phyloP scores from a whole-genome alignment of 129 eudicot genomes.

The Solidago caesia region DNA sequence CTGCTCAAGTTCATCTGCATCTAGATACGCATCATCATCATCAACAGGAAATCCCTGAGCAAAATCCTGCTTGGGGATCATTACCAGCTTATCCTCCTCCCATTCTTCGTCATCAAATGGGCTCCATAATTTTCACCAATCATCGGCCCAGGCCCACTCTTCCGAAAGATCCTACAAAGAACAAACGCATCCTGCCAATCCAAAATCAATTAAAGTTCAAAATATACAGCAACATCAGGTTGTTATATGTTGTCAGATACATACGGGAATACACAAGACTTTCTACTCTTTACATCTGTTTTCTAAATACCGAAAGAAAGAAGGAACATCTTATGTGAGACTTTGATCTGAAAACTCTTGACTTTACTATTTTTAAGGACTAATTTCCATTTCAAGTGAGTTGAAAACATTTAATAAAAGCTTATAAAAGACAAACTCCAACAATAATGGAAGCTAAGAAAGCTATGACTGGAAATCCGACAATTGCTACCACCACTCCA shows the following conservation, averaged over 20 bases:
- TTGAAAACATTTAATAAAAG: no score
- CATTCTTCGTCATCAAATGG: conserved; percentile 75
- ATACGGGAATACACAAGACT: no score
- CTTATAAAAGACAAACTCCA: no score
- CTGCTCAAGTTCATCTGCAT: conserved; percentile 78
- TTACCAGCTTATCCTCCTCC: conserved; percentile 65
- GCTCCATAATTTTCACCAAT: conserved; percentile 93
- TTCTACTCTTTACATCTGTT: no score
- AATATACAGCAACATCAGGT: background rate
- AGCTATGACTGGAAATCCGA: conserved; percentile 53
- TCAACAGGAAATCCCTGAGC: conserved; percentile 51
- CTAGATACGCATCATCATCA: conserved; percentile 59
- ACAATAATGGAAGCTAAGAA: no score
- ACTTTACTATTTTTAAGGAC: no score
- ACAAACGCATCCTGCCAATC: conserved; percentile 74
- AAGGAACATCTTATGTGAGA: no score
- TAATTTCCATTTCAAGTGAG: no score
- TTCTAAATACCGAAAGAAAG: no score
- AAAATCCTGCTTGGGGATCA: conserved; percentile 48
- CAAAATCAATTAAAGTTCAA: background rate
- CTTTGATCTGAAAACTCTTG: no score
- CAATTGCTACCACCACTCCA: conserved; percentile 59
- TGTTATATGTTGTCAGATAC: no score
- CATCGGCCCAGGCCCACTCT: conserved; percentile 93
- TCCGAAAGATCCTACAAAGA: conserved; percentile 76